Base-by-base conservation (phyloP, 2,329 filamentous ascomycete species). In the Pleochaeta shiraiana region DNA sequence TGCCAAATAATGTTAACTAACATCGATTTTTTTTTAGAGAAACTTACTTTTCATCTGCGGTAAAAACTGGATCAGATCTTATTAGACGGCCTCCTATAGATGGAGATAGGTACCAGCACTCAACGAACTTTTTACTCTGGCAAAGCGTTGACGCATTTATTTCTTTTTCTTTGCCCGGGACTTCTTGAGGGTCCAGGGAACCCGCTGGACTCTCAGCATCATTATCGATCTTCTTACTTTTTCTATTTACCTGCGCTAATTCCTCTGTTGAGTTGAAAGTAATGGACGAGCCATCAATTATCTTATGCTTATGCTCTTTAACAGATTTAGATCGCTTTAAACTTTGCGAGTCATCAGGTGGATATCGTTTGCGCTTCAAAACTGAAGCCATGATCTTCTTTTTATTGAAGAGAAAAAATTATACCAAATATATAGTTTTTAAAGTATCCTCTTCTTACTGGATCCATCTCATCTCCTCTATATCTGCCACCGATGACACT, bases 51-150 rank as follows among this genome's bases (percentile, higher is more conserved):
- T 86, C 83, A 71, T 86, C 81, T 1, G 73, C 71, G 3, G 81
- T 80, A 68, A 86, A 78, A 53, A 86, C 79, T 1, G 83, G 82
- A 67, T 86, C 83, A 66, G 85, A 79, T 70, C 85, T 78, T 60
- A 83, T 75, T 76, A 86, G 85, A 66, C 82, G 76, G 28, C 84
- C 84, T 64, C 83, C 84, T 77, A 85, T 81, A 14, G 84, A 80
- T 68, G 81, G 79, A 3, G 83, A 85, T 28, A 86, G 73, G 68
- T 76, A 79, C 84, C 84, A 87, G 30, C 55, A 26, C 7, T 43
- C n/a, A 26, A 45, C 34, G n/a, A 19, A 21, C 24, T 57, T 67
- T 67, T 63, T 62, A 64, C 26, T 37, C 37, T 14, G 4, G 39
- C 21, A 34, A 37, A 47, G 21, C 28, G 16, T 43, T 63, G 33